Percentiles rank a stretch among this genome's conserved stretches.
phyloP scores from a whole-genome alignment of 495 filamentous ascomycete species.

The Trichoderma orchidacearum region DNA sequence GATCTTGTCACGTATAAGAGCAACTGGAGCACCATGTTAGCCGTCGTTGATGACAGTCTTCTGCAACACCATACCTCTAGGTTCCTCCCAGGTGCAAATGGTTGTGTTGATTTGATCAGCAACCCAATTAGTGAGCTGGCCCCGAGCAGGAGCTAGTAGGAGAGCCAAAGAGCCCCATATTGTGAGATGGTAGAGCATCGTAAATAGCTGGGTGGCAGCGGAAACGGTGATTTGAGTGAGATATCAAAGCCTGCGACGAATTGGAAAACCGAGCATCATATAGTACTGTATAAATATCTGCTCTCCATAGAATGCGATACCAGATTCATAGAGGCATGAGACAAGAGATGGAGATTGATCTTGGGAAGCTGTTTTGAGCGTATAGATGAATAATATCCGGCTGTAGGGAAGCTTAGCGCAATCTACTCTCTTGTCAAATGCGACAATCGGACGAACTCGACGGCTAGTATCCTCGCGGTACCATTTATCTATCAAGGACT shows the following conservation, averaged over 20 bases:
- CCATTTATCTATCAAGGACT: too few relatives aligned
- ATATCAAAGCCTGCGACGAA: background rate
- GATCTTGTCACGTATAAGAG: conserved; percentile 49
- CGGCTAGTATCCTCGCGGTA: too few relatives aligned
- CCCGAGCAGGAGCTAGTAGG: background rate
- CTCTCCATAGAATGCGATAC: too few relatives aligned
- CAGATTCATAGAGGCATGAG: too few relatives aligned
- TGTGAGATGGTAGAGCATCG: background rate
- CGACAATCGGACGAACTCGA: too few relatives aligned
- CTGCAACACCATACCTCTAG: conserved; percentile 28
- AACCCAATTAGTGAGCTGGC: conserved; percentile 23
- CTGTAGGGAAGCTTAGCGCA: too few relatives aligned
- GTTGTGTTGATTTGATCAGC: conserved; percentile 33
- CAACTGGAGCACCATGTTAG: conserved; percentile 29
- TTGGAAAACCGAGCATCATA: background rate
- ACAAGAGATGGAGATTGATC: too few relatives aligned
- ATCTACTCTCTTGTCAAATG: too few relatives aligned
- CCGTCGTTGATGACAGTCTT: background rate
- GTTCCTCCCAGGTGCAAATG: conserved; percentile 42
- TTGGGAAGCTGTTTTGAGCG: too few relatives aligned
- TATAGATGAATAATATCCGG: too few relatives aligned
- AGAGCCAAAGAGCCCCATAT: background rate
- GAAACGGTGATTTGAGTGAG: background rate
- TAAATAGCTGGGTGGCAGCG: background rate
- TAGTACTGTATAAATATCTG: background rate